Evolutionary conservation across 805 yeast species (phyloP), one percentile per base, ranked within the genome.

Genomic region (Saturnispora diversa): DNA sequence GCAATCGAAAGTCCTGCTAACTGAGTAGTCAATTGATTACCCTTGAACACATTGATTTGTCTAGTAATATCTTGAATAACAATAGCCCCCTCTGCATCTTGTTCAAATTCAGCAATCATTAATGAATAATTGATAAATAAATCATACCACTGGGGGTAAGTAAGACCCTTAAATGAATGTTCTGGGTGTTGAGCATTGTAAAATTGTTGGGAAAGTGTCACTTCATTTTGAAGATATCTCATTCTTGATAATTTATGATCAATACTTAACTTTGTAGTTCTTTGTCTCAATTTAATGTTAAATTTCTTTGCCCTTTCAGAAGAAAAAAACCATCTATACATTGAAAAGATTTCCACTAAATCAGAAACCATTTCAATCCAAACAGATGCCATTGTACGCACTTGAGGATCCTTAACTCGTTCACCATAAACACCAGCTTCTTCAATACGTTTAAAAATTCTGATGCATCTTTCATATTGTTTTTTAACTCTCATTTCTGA

Each of bases 321-420:
- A 1, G 88, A 83, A 53, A 84, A 88, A 48, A 92, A 84, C 50
- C 77, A 77, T 46, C 80, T 71, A 10, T 84, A 86, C 41, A 79
- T 74, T 20, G 83, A 75, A 55, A 92, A 88, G 44, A 84, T 75
- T 53, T 87, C 94, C 31, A 90, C 76, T 37, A 92, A 68, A 49
- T 83, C 94, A 2, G 84, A 74, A 0, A 90, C 95, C 5, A 78
- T 65, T 45, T 85, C 84, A 48, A 84, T 70, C 97, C 97, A 92
- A 44, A 58, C 51, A 2, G 84, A 74, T 0, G 92, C 83, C 75
- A 76, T 12, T 58, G 62, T 46, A 23, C 41, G 46, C 3, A 44
- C 22, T 15, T 40, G 44, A 13, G 42, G 33, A 16, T 13, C 33
- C 22, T 39, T 29, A 6, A 16, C n/a, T 79, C 80, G 19, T 29